Base-by-base conservation (phyloP, 2,329 filamentous ascomycete species). In the Remersonia thermophila region DNA sequence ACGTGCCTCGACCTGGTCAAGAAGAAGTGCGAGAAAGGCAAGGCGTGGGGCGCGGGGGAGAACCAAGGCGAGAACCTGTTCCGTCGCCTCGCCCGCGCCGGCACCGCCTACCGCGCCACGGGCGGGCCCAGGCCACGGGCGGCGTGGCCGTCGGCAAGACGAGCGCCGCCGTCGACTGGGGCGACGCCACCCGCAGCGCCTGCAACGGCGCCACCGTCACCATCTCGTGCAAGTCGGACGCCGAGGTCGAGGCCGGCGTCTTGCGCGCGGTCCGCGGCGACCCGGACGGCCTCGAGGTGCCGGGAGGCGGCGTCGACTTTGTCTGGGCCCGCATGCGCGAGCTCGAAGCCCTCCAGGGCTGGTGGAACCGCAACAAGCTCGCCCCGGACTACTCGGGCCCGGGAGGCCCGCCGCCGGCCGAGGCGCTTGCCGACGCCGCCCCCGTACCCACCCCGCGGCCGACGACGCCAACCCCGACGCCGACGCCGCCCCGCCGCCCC, bases 1-100 rank as follows among this genome's bases (percentile, higher is more conserved):
- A 86, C 91, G 3, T 93, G 86, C 45, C 76, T 98, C 11, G 87
- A 96, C 51, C 77, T 98, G 2, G 77, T 96, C 32, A 93, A 91
- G 58, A 80, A 89, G 53, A 98, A 98, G 57, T 95, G 89, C 56
- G 87, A 96, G 56, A 91, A 83, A 59, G 91, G 91, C 28, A 83
- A 82, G 45, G 60, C 67, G 16, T 98, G 87, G 83, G 91, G 85
- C 26, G 80, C 80, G 0, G 75, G 75, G 33, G 85, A 93, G 30
- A 70, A 77, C 2, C 78, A 77, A 31, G 79, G 77, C 28, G 91
- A 98, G 60, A 89, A 85, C 47, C 76, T 98, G 33, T 98, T 96
- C 65, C 82, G 80, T 47, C 77, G 89, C 8, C 68, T 98, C 3
- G 72, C 69, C 3, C 69, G 78, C 30, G 65, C 75, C 12, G 75